Evolutionary conservation across 2,329 filamentous ascomycete species (phyloP), one percentile per base, ranked within the genome.

Genomic region (Trichoderma sp.): DNA sequence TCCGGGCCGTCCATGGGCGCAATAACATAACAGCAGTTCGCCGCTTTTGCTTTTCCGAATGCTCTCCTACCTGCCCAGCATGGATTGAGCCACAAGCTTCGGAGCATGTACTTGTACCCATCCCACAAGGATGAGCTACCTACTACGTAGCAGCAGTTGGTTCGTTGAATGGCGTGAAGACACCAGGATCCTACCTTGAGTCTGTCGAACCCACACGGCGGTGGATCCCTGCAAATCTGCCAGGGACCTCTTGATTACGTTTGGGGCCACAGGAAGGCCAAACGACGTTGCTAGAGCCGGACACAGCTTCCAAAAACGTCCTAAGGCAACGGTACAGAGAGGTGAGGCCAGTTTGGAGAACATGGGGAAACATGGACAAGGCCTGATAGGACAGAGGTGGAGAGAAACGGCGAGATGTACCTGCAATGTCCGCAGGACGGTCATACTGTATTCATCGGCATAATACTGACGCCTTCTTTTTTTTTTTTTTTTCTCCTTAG

Each of bases 271-370:
- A 22, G 29, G 12, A 45, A 32, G 50, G 27, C 19, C 29, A 52
- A 53, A 27, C 32, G 59, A 50, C 53, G 64, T 42, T 67, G 22
- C 53, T 68, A 68, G 66, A 59, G 66, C 59, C 66, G 66, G 66
- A 52, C 35, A 54, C 56, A 61, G 66, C 66, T 68, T 64, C 66
- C 66, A 57, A 68, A 68, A 56, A 42, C 59, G 66, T 54, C 59
- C 27, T 64, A 68, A 50, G 32, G 53, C 58, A 64, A 34, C 59
- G 66, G 39, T 45, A 53, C 32, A 53, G 39, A 29, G 37, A 54
- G 45, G 37, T 19, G 22, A 27, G 22, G 19, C 19, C 27, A 27
- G 27, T 34, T 64, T 64, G 61, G 61, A 37, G 50, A 64, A 64
- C 34, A 64, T 56, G 61, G 61, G 61, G 61, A 54, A 53, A 64